These are phyloP conservation scores for Cichorium intybus DNA, from an alignment of 140 eudicot genomes.

Conservation along the genomic window DNA sequence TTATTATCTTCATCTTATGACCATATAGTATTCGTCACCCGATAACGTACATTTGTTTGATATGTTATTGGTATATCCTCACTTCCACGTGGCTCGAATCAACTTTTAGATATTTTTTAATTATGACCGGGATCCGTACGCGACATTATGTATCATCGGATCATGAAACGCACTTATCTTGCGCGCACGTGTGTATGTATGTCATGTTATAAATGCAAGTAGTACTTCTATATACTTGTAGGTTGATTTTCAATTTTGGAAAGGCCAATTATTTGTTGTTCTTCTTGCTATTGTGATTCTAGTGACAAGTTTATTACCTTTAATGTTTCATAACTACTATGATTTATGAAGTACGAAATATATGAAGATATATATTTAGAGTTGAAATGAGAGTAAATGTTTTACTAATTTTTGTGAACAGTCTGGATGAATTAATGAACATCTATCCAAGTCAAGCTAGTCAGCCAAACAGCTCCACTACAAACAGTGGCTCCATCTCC, in stretches of 20 bases:
- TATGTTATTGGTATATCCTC: not conserved
- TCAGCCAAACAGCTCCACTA: conserved; percentile 5
- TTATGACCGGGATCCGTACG: not conserved
- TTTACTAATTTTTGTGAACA: conserved; percentile 14
- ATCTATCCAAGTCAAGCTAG: not conserved
- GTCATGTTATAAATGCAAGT: too few relatives aligned
- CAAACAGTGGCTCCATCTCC: not conserved
- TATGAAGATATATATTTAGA: not conserved
- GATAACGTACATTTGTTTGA: conserved; percentile 1
- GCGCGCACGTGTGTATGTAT: not conserved
- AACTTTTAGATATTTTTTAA: conserved; percentile 13
- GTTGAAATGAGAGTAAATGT: conserved; percentile 21
- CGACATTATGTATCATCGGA: not conserved
- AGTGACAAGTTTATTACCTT: conserved; percentile 7
- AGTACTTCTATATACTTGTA: too few relatives aligned
- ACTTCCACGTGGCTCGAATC: conserved; percentile 5
- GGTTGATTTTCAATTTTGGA: conserved; percentile 1
- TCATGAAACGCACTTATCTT: not conserved
- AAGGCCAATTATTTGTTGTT: not conserved
- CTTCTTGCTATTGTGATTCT: conserved; percentile 12
- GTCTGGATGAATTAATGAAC: not conserved
- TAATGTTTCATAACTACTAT: conserved; percentile 8
- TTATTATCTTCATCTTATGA: not conserved
- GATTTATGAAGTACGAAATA: not conserved
- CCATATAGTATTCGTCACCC: conserved; percentile 9